phyloP scores from a whole-genome alignment of 2,329 filamentous ascomycete species.

The Chaetomium sp. region DNA sequence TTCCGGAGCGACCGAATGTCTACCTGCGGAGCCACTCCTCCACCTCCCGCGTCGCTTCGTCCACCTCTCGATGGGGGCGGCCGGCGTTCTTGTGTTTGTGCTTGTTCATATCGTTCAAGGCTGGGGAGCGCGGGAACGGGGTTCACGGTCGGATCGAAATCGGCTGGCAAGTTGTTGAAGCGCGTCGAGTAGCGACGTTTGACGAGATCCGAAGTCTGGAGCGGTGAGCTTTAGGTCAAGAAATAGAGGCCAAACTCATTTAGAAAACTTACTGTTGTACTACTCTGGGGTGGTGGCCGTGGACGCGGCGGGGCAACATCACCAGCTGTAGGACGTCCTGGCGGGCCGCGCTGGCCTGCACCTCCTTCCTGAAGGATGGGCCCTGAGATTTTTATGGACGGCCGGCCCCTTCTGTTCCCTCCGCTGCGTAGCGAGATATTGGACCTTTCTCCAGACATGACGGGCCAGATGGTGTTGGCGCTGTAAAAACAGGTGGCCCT shows the following conservation, averaged over 20 bases:
- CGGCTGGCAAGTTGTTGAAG: slow-evolving; percentile 70
- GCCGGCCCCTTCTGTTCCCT: slow-evolving; percentile 53
- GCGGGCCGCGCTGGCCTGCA: slow-evolving; percentile 29
- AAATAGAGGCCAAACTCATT: neutral
- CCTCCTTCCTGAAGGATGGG: slow-evolving; percentile 51
- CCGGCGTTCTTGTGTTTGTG: slow-evolving; percentile 34
- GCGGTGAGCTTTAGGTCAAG: slow-evolving; percentile 6
- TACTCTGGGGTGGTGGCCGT: slow-evolving; percentile 44
- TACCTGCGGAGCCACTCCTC: slow-evolving; percentile 46
- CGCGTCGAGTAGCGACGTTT: slow-evolving; percentile 92
- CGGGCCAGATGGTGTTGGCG: slow-evolving; percentile 8
- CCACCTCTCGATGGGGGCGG: slow-evolving; percentile 49
- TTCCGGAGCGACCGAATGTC: slow-evolving; percentile 75
- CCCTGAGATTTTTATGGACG: slow-evolving; percentile 57
- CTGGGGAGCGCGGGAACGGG: slow-evolving; percentile 64
- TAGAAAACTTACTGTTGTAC: slow-evolving; percentile 46
- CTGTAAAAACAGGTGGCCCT: too few relatives aligned
- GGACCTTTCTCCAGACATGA: slow-evolving; percentile 56
- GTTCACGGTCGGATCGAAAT: slow-evolving; percentile 62
- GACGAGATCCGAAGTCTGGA: slow-evolving; percentile 70
- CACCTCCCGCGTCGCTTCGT: slow-evolving; percentile 32
- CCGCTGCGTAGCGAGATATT: slow-evolving; percentile 59
- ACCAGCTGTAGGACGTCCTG: slow-evolving; percentile 24
- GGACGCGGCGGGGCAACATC: slow-evolving; percentile 32
- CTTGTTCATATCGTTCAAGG: slow-evolving; percentile 51